Conservation (phyloP, 192 early-diverging fungal species). For the Linnemannia hyalina region DNA sequence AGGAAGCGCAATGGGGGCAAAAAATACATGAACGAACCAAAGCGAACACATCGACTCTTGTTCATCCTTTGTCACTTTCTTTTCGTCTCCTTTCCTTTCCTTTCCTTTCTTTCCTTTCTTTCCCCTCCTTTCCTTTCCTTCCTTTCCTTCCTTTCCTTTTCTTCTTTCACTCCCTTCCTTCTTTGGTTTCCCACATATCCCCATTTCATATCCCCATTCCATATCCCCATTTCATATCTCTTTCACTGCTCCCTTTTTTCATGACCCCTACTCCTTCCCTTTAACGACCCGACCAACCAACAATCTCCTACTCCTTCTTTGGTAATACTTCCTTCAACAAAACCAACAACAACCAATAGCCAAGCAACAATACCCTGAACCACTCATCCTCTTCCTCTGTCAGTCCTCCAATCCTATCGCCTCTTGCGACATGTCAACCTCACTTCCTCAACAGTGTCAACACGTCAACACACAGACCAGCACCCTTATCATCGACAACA, state of each 20-base stretch:
- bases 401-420: background rate
- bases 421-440: background rate
- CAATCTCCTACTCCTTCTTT: background rate
- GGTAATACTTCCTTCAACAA: slow-evolving; percentile 3
- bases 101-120: background rate
- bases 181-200: background rate
- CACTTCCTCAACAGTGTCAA: background rate
- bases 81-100: slow-evolving; percentile 5
- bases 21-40: background rate
- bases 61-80: background rate
- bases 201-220: background rate
- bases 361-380: slow-evolving; percentile 5
- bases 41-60: background rate
- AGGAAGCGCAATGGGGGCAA: background rate
- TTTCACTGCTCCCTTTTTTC: background rate
- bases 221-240: too few relatives aligned
- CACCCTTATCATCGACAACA: background rate
- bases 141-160: background rate
- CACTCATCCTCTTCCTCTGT: background rate
- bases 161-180: background rate
- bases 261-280: background rate
- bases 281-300: background rate
- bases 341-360: background rate
- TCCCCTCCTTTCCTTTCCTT: background rate
- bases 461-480: background rate